Evolutionary conservation across 345 rosid genomes (phyloP), one percentile per base, ranked within the genome.

Genomic region (Rubroshorea leprosula): DNA sequence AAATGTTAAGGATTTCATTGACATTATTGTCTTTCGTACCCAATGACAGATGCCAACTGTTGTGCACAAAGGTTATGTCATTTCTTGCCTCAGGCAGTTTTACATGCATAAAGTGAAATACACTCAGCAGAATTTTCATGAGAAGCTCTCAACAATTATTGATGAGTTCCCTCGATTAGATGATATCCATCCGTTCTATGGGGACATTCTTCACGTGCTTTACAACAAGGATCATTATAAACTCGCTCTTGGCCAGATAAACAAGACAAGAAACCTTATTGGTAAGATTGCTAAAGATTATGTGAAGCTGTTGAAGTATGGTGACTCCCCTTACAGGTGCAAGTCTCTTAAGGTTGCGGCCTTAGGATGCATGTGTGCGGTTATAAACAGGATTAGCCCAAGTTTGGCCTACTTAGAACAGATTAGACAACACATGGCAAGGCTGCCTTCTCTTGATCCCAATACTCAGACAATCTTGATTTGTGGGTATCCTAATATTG

Each of bases 401-500:
- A 79, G 87, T 72, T 67, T 81, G 63, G 91, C 87, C 27, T 84
- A 76, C 61, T 61, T 79, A 31, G 87, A 84, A 60, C 85, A 84
- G 67, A 80, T 82, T 48, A 81, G 91, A 23, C 91, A 79, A 59
- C 91, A 84, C 57, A 84, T 84, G 91, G 85, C 91, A 11, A 84
- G 82, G 73, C 58, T 81, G 24, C 85, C 87, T 57, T 84, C 91
- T 0, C 76, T 84, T 57, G 83, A 79, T 59, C 85, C 80, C 0
- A 84, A 74, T 56, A 81, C 83, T n/a, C 63, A 82, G 21, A 79
- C 87, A 7, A 62, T 84, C 57, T 63, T 84, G 76, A 84, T 81
- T 46, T 81, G 93, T 66, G 95, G 96, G 12, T 89, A 86, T 48
- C 95, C 95, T 15, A 89, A 89, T 74, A 96, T 89, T 18, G 96